Evolutionary conservation across 768 basidiomycete genomes (phyloP).

Genomic region (Lyophyllum decastes): DNA sequence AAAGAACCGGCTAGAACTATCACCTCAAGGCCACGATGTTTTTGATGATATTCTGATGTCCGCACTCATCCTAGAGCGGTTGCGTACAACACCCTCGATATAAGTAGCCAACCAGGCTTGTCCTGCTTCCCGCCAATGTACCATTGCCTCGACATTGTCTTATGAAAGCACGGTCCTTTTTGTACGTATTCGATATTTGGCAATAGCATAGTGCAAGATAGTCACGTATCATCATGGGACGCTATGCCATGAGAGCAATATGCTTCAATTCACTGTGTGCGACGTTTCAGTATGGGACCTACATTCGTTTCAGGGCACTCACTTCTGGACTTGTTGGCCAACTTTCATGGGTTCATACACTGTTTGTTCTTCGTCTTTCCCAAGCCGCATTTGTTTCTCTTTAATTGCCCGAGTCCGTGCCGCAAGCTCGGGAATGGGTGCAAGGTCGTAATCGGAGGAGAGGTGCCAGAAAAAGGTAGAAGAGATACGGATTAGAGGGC

Average conservation of each 20-base stretch:
- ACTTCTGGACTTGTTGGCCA: conserved; percentile 87
- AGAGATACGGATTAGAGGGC: conserved; percentile 94
- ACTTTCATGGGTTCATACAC: conserved; percentile 79
- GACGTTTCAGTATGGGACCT: conserved; percentile 2
- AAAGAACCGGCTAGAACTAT: conserved; percentile 36
- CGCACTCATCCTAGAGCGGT: conserved; percentile 40
- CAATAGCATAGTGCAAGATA: background rate
- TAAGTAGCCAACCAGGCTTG: conserved; percentile 10
- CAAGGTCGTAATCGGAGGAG: conserved; percentile 80
- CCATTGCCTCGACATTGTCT: background rate
- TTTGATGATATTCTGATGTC: conserved; percentile 46
- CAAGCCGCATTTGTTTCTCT: conserved; percentile 37
- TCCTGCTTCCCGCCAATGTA: background rate
- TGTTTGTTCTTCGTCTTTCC: conserved; percentile 41
- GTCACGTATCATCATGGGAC: background rate
- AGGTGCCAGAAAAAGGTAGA: conserved; percentile 97
- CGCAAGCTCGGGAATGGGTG: conserved; percentile 57
- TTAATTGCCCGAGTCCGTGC: conserved; percentile 48
- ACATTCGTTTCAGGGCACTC: conserved; percentile 22
- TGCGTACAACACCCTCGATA: conserved; percentile 37
- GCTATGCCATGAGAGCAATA: conserved; percentile 62
- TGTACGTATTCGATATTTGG: too few relatives aligned
- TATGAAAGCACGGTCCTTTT: too few relatives aligned
- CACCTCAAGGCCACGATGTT: conserved; percentile 38
- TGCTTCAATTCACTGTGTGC: conserved; percentile 72